phyloP scores from a whole-genome alignment of 495 filamentous ascomycete genomes.

The Penicillium crystallinum region DNA sequence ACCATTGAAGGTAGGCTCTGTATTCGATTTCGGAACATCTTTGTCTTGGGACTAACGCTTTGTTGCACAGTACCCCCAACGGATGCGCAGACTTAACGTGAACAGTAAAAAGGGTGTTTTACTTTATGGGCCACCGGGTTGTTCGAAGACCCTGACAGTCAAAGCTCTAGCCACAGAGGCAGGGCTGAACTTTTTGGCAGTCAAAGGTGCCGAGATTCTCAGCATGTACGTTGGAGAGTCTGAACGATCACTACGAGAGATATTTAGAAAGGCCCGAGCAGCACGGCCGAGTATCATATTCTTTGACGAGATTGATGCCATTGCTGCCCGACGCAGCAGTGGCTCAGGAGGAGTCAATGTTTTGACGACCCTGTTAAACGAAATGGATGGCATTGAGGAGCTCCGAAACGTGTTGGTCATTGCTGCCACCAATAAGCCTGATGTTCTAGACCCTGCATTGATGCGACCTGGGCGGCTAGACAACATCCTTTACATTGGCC shows the following conservation, averaged over 20 bases:
- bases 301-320: slow-evolving; percentile 96
- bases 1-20: slow-evolving; percentile 53
- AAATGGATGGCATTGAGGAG: slow-evolving; percentile 93
- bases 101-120: slow-evolving; percentile 78
- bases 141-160: slow-evolving; percentile 91
- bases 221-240: slow-evolving; percentile 98
- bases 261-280: slow-evolving; percentile 81
- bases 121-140: slow-evolving; percentile 91
- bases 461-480: slow-evolving; percentile 86
- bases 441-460: slow-evolving; percentile 77
- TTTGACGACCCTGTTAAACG: slow-evolving; percentile 84
- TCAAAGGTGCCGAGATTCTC: slow-evolving; percentile 93
- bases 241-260: slow-evolving; percentile 78
- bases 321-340: slow-evolving; percentile 66
- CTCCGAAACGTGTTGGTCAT: slow-evolving; percentile 80
- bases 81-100: slow-evolving; percentile 53
- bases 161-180: slow-evolving; percentile 90
- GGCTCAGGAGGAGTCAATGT: slow-evolving; percentile 64
- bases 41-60: slow-evolving; percentile 5
- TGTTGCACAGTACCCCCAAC: slow-evolving; percentile 49
- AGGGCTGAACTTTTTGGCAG: slow-evolving; percentile 88
- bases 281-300: slow-evolving; percentile 93
- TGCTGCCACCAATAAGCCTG: slow-evolving; percentile 92
- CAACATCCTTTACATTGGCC: slow-evolving; percentile 82
- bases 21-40: not conserved